Conservation (phyloP, 1,139 yeast genomes). For the Saccharomyces hybrid region DNA sequence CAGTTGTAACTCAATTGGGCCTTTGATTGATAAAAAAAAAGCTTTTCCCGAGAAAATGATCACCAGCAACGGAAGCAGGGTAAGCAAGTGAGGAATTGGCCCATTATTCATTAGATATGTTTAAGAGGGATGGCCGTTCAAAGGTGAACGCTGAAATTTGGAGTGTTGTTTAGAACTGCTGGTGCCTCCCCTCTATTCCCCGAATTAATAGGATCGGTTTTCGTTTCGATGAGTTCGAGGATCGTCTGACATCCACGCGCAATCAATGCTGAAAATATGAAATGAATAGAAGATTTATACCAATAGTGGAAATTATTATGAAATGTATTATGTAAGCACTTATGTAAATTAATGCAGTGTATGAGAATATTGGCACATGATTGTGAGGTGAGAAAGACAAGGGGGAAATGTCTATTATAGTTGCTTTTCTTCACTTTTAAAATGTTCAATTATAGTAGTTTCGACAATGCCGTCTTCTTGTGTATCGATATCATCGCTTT, state of each 20-base stretch:
- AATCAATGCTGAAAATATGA: too few relatives aligned
- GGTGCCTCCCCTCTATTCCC: too few relatives aligned
- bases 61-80: background rate
- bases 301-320: too few relatives aligned
- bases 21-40: background rate
- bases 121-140: too few relatives aligned
- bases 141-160: too few relatives aligned
- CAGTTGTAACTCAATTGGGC: conserved; percentile 1
- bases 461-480: conserved; percentile 2
- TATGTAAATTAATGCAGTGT: background rate
- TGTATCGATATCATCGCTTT: conserved; percentile 4
- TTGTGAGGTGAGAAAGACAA: background rate
- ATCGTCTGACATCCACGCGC: too few relatives aligned
- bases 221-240: too few relatives aligned
- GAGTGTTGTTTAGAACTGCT: too few relatives aligned
- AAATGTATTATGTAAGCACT: too few relatives aligned
- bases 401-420: background rate
- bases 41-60: background rate
- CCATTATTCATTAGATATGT: too few relatives aligned
- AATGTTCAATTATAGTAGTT: conserved; percentile 1
- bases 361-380: background rate
- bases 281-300: too few relatives aligned
- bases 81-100: background rate
- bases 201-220: too few relatives aligned
- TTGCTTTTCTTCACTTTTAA: background rate